Evolutionary conservation across 495 filamentous ascomycete species (phyloP).

Genomic region (Cercophora sp.): DNA sequence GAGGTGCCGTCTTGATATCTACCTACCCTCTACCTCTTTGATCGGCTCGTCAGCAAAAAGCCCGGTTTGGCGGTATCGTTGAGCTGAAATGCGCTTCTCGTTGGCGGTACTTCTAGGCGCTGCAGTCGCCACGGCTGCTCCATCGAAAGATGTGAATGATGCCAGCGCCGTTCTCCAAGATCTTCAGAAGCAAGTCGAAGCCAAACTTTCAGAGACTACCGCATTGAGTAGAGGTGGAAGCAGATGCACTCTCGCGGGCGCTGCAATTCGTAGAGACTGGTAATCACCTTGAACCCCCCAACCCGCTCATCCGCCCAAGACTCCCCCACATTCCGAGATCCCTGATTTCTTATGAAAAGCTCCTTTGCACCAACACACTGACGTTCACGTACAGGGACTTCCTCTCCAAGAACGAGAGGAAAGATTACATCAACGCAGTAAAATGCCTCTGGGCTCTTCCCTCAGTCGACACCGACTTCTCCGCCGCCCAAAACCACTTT

Average conservation of each 20-base stretch:
- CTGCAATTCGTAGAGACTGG: constrained; percentile 3
- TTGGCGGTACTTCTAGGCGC: background rate
- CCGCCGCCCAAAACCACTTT: constrained; percentile 33
- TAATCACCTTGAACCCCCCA: no score
- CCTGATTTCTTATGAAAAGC: no score
- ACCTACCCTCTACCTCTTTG: no score
- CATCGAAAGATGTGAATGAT: background rate
- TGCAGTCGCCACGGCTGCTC: background rate
- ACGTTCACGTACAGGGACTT: constrained; percentile 36
- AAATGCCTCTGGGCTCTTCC: constrained; percentile 56
- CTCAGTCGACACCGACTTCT: constrained; percentile 26
- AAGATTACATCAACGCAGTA: constrained; percentile 58
- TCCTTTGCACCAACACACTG: no score
- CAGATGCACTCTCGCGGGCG: background rate
- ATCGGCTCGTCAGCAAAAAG: no score
- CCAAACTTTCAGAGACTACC: background rate
- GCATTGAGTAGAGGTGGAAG: background rate
- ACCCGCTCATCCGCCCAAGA: no score
- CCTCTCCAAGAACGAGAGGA: constrained; percentile 43
- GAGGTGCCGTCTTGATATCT: background rate
- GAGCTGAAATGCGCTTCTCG: background rate
- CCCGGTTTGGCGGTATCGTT: no score
- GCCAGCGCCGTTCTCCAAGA: background rate
- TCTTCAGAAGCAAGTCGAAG: constrained; percentile 5
- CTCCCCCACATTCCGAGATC: no score